Base-by-base conservation (phyloP, 805 yeast species). In the Candida broadrunensis region DNA sequence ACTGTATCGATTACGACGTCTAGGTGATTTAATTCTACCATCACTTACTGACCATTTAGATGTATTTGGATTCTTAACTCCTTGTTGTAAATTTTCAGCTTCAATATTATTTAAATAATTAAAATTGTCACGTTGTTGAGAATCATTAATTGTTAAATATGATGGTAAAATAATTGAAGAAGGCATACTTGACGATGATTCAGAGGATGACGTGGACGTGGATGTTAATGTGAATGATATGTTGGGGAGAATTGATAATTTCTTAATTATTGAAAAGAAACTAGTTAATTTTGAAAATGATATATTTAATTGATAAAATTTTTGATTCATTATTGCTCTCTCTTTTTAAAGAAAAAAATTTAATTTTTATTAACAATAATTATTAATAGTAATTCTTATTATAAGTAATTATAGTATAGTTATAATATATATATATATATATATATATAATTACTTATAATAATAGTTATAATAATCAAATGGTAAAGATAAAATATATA, bases 1-100 rank as follows among this genome's bases (percentile, higher is more conserved):
- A 26, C 56, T 38, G 47, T 70, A 70, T 18, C 75, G 45, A 49
- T 70, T 70, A 33, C 65, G 42, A 25, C 34, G 9, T 7, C 38
- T 19, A 31, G 46, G 47, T 1, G 19, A 23, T 5, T 43, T 42
- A 12, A 21, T 24, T 17, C 36, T 35, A 4, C 51, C 49, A 3
- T 43, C 45, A 23, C 33, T 34, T 16, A 43, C 40, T 19, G 43
- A 37, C 49, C 49, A 49, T 14, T 5, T 19, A 4, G 43, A 34
- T 18, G 27, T 18, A 15, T 37, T 33, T 6, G 24, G 24, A 27
- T 37, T 15, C 16, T 33, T 33, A 5, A 44, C n/a, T 5, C 42
- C 47, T 18, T 30, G 39, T 4, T 44, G 24, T 4, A 51, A 38
- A 9, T 56, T 34, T 6, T 40, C 45, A 13, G 38, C 33, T 26